These are phyloP conservation scores for Eucalyptus tenuipes DNA, from an alignment of 345 rosid genomes.

Conservation along the genomic window DNA sequence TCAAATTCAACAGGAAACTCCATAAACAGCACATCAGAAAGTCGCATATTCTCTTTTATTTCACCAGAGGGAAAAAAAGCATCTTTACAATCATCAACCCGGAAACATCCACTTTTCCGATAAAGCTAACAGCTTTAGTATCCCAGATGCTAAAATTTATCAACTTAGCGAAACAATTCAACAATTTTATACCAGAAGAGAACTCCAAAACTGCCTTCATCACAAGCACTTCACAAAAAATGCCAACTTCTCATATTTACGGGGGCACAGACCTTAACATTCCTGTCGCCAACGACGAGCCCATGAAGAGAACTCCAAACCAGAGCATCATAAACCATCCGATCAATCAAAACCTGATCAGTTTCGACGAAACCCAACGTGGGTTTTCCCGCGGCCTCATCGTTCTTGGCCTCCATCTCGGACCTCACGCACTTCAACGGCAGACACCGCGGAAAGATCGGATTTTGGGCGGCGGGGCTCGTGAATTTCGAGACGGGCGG, in stretches of 20 bases:
- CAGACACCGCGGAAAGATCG: not conserved
- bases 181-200: not conserved
- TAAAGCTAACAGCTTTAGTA: not conserved
- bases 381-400: constrained; percentile 27
- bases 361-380: constrained; percentile 30
- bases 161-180: not conserved
- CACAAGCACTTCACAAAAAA: not conserved
- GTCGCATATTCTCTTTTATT: not conserved
- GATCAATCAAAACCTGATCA: constrained; percentile 50
- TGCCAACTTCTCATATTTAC: not conserved
- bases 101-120: not conserved
- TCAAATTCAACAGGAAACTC: not conserved
- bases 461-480: not conserved
- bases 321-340: constrained; percentile 79
- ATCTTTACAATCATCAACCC: not conserved
- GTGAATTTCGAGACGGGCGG: not conserved
- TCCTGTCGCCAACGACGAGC: constrained; percentile 80
- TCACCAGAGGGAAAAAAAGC: not conserved
- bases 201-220: not conserved
- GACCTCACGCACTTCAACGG: constrained; percentile 29
- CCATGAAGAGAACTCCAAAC: constrained; percentile 98
- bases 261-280: constrained; percentile 30
- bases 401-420: not conserved
- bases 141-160: not conserved
- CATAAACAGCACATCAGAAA: not conserved